Evolutionary conservation across 306 rosid genomes (phyloP), one percentile per base, ranked within the genome.

Genomic region (Cucurbita pepo): DNA sequence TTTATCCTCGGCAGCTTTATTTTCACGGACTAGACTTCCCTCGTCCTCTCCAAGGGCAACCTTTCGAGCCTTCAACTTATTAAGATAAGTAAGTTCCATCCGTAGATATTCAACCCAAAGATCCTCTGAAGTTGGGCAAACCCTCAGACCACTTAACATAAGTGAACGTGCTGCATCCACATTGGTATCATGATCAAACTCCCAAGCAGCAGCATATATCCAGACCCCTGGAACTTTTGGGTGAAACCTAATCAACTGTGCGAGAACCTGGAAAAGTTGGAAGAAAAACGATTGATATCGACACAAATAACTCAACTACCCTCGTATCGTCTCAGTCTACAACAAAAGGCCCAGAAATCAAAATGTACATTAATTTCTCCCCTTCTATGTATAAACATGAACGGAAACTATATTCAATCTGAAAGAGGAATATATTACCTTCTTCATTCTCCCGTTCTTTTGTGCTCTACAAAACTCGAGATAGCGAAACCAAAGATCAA

Each of bases 151-250:
- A 61, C 77, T 88, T 69, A 85, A 90, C 98, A 94, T 94, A 60
- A 89, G 81, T 85, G 91, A 87, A 66, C 97, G 98, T 10, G 97
- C 96, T 44, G 96, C 87, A 41, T 79, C 83, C 13, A 87, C 92
- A 79, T 94, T 94, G 75, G 82, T 79, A 84, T 87, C 87, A 64
- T 81, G 86, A 83, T 89, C 97, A 71, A 94, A 94, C 82, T 94
- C 98, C 98, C 98, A 94, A 83, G 96, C 95, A 30, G 98, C 98
- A 76, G 96, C 96, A 83, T 94, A 94, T 16, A 94, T 86, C 98
- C 98, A 94, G 77, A 86, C 89, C 57, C 91, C 89, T 0, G 97
- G 92, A 61, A 89, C 92, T 82, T 87, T 94, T 10, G 98, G 91
- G 61, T 94, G 98, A 81, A 90, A 87, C 82, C 96, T 85, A 53